Evolutionary conservation across 805 yeast genomes (phyloP).

Genomic region (Kockiozyma suomiensis): DNA sequence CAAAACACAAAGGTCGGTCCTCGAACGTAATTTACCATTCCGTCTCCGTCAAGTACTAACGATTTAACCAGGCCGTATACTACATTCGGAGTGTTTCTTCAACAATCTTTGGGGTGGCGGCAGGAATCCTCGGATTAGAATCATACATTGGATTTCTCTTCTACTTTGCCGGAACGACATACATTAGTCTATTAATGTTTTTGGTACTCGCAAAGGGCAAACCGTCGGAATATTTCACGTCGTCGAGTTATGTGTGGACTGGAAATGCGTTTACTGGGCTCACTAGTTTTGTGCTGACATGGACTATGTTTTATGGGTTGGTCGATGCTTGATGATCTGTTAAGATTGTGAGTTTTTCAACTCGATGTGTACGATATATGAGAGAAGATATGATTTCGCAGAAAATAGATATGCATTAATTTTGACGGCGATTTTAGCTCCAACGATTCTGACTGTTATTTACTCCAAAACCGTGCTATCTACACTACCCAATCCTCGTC

Average conservation of each 20-base stretch:
- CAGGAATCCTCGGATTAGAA: slow-evolving; percentile 34
- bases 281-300: slow-evolving; percentile 58
- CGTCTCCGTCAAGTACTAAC: neutral
- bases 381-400: neutral
- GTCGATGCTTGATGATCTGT: slow-evolving; percentile 23
- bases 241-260: slow-evolving; percentile 48
- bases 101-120: slow-evolving; percentile 31
- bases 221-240: slow-evolving; percentile 47
- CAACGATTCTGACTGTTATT: too few species aligned
- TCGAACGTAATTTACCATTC: neutral
- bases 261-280: slow-evolving; percentile 52
- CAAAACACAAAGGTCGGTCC: slow-evolving; percentile 24
- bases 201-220: slow-evolving; percentile 43
- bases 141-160: slow-evolving; percentile 31
- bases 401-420: neutral
- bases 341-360: neutral
- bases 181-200: slow-evolving; percentile 31
- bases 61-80: slow-evolving; percentile 22
- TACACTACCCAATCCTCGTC: too few species aligned
- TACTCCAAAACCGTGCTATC: too few species aligned
- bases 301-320: slow-evolving; percentile 52
- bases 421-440: neutral
- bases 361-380: neutral
- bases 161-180: slow-evolving; percentile 34
- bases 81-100: slow-evolving; percentile 31